Conservation (phyloP, 352 stramenopile species). For the Phytophthora hibernalis region DNA sequence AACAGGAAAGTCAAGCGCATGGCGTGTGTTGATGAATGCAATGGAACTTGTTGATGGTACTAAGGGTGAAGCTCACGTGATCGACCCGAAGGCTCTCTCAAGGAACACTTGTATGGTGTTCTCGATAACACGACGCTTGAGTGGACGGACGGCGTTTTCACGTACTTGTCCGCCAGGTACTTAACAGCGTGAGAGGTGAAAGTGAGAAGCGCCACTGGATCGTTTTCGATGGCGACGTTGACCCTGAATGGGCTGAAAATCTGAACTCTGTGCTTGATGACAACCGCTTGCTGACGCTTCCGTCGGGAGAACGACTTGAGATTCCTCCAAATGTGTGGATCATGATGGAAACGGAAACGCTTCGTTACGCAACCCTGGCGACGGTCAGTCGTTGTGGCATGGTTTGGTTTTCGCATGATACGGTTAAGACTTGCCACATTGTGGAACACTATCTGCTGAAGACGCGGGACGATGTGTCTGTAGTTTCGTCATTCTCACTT, state of each 20-base stretch:
- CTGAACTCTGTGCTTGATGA: slow-evolving; percentile 99
- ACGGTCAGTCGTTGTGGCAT: slow-evolving; percentile 99
- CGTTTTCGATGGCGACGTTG: slow-evolving; percentile 99
- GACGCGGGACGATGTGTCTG: slow-evolving; percentile 73
- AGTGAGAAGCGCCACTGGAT: slow-evolving; percentile 98
- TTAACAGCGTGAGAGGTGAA: slow-evolving; percentile 98
- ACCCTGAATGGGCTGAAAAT: slow-evolving; percentile 99
- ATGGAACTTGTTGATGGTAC: slow-evolving; percentile 95
- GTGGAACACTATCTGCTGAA: slow-evolving; percentile 85
- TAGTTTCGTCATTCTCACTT: slow-evolving; percentile 68
- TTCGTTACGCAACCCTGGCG: slow-evolving; percentile 98
- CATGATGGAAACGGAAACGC: slow-evolving; percentile 99
- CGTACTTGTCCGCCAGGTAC: slow-evolving; percentile 95
- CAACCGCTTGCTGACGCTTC: slow-evolving; percentile 99
- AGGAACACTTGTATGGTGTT: slow-evolving; percentile 98
- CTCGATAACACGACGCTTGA: slow-evolving; percentile 99
- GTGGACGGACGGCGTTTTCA: slow-evolving; percentile 99
- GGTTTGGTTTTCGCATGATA: slow-evolving; percentile 99
- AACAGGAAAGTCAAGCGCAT: slow-evolving; percentile 97
- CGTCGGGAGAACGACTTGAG: slow-evolving; percentile 97
- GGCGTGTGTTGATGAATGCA: slow-evolving; percentile 93
- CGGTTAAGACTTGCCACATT: slow-evolving; percentile 94
- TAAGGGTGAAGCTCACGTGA: slow-evolving; percentile 97
- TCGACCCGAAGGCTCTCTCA: slow-evolving; percentile 99
- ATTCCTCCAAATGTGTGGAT: slow-evolving; percentile 99